Percentiles rank a stretch among this genome's conserved stretches.
Conservation (phyloP, 306 rosid genomes). For the Trichosanthes truncata region DNA sequence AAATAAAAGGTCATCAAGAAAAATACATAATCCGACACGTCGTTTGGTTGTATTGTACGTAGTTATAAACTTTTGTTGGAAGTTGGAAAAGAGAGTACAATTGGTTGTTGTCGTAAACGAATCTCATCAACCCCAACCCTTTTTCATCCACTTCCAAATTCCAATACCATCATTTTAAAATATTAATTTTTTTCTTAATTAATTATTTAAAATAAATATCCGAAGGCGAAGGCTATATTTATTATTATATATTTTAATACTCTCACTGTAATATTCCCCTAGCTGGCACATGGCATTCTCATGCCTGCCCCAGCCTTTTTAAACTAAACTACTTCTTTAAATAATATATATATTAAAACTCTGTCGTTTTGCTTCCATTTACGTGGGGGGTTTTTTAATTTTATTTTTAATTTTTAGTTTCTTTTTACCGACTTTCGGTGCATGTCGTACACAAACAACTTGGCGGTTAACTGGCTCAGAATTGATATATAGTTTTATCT, state of each 20-base stretch:
- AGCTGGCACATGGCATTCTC: constrained; percentile 5
- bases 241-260: not conserved
- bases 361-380: constrained; percentile 6
- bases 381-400: not conserved
- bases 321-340: not conserved
- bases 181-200: not conserved
- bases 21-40: not conserved
- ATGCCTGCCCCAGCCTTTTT: not conserved
- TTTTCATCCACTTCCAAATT: constrained; percentile 8
- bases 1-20: not conserved
- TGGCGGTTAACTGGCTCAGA: not conserved
- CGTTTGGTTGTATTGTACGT: constrained; percentile 8
- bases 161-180: not conserved
- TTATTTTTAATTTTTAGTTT: not conserved
- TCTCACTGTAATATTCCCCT: constrained; percentile 6
- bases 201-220: not conserved
- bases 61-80: constrained; percentile 6
- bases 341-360: not conserved
- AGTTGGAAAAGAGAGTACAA: constrained; percentile 3
- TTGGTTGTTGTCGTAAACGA: constrained; percentile 10
- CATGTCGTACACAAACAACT: not conserved
- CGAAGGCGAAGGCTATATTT: not conserved
- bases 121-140: constrained; percentile 1
- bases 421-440: not conserved
- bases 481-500: not conserved